A percentile compares a stretch with the other conserved stretches of the same genome.
These are phyloP conservation scores for Thelonectria olida DNA, from an alignment of 2,329 filamentous ascomycete genomes.

Conservation along the genomic window DNA sequence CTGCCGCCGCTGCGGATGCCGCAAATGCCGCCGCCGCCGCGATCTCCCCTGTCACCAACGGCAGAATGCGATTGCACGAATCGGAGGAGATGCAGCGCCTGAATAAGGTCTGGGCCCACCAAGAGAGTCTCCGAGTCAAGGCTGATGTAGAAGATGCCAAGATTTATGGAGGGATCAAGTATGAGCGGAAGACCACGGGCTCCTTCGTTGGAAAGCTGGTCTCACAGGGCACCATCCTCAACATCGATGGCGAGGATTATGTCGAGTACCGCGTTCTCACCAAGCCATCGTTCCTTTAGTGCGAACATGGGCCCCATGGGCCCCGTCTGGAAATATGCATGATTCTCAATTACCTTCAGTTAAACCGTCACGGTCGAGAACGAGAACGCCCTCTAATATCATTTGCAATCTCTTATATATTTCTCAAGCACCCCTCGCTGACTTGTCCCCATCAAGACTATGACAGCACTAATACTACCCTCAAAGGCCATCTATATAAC, in stretches of 20 bases:
- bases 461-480: no score
- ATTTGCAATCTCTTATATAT: no score
- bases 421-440: no score
- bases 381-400: no score
- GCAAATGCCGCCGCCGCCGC: constrained; percentile 43
- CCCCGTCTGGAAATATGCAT: no score
- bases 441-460: no score
- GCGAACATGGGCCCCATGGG: no score
- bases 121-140: constrained; percentile 58
- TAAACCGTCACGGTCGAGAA: no score
- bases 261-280: constrained; percentile 73
- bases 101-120: constrained; percentile 64
- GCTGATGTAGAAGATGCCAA: constrained; percentile 61
- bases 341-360: no score
- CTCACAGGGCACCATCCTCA: constrained; percentile 68
- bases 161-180: constrained; percentile 67
- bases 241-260: constrained; percentile 73
- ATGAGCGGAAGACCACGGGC: constrained; percentile 68
- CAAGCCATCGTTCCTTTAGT: constrained; percentile 68
- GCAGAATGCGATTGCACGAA: constrained; percentile 53
- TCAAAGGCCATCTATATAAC: no score
- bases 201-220: constrained; percentile 72
- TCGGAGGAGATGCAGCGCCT: constrained; percentile 60
- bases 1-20: constrained; percentile 44
- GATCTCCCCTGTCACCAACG: constrained; percentile 36